phyloP scores from a whole-genome alignment of 2,329 filamentous ascomycete species.

The Curvularia spicifera region DNA sequence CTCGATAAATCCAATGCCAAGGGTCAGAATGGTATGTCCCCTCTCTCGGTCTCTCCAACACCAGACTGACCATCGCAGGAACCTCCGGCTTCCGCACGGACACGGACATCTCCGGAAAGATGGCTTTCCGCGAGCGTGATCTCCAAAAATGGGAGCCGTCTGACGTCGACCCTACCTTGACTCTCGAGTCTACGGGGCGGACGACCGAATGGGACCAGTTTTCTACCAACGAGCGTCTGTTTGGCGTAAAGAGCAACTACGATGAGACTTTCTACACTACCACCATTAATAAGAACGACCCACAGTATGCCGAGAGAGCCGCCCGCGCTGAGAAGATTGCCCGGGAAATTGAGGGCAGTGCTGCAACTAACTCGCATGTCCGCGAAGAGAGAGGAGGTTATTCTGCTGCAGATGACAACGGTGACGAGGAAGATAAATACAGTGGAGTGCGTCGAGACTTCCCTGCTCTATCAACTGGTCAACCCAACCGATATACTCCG shows the following conservation, averaged over 20 bases:
- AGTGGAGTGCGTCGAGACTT: constrained; percentile 84
- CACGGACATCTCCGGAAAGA: constrained; percentile 80
- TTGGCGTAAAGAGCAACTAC: constrained; percentile 88
- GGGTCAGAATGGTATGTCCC: constrained; percentile 63
- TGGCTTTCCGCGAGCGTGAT: constrained; percentile 71
- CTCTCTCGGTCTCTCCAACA: constrained; percentile 56
- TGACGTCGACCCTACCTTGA: constrained; percentile 68
- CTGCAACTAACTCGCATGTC: constrained; percentile 78
- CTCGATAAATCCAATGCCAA: constrained; percentile 59
- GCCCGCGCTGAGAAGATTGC: constrained; percentile 81
- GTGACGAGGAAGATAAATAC: constrained; percentile 96
- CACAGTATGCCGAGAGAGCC: constrained; percentile 77
- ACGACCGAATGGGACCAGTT: constrained; percentile 85
- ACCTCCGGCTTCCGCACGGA: constrained; percentile 79
- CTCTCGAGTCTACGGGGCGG: constrained; percentile 65
- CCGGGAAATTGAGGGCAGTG: constrained; percentile 83
- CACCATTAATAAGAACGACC: constrained; percentile 81
- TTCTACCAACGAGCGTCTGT: constrained; percentile 83
- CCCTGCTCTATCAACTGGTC: constrained; percentile 67
- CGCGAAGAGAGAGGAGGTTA: constrained; percentile 85
- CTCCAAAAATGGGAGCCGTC: constrained; percentile 83
- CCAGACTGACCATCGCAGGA: constrained; percentile 50
- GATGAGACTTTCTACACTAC: constrained; percentile 96
- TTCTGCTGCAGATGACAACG: constrained; percentile 67
- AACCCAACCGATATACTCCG: constrained; percentile 81